phyloP scores from a whole-genome alignment of 257 asterid genomes.

The Jacaranda mimosifolia region DNA sequence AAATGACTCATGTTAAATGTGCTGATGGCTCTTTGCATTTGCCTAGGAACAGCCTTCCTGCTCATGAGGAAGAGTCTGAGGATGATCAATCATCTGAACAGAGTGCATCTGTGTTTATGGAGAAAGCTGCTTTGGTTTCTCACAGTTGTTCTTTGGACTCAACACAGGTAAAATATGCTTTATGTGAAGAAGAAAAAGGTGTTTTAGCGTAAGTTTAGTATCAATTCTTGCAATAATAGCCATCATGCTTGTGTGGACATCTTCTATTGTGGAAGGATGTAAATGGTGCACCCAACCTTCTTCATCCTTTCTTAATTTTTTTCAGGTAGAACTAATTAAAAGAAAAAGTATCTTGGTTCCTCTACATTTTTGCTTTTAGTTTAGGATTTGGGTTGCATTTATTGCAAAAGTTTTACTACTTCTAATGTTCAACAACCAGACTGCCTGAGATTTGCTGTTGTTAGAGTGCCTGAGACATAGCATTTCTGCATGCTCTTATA shows the following conservation, averaged over 20 bases:
- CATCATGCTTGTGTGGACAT: neutral
- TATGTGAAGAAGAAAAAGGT: conserved; percentile 1
- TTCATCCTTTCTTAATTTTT: neutral
- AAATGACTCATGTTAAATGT: conserved; percentile 10
- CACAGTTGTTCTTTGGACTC: conserved; percentile 32
- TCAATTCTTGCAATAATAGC: neutral
- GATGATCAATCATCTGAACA: conserved; percentile 48
- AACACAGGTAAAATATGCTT: conserved; percentile 38
- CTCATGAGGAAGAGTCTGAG: conserved; percentile 55
- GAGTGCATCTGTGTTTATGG: conserved; percentile 34
- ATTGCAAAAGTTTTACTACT: neutral
- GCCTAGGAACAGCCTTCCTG: conserved; percentile 43
- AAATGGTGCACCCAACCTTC: neutral
- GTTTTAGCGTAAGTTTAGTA: neutral
- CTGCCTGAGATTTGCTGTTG: neutral
- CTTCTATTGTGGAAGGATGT: neutral
- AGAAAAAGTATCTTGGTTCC: neutral
- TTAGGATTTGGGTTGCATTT: conserved; percentile 3
- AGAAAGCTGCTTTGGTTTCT: conserved; percentile 38
- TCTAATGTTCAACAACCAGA: neutral
- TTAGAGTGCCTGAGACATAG: neutral
- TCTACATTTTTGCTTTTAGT: conserved; percentile 4
- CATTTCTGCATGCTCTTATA: neutral
- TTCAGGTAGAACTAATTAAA: neutral
- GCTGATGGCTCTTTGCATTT: conserved; percentile 25